A percentile compares a stretch with the other conserved stretches of the same genome.
Conservation (phyloP, 2,329 filamentous ascomycete species). For the Tolypocladium ophioglossoides region DNA sequence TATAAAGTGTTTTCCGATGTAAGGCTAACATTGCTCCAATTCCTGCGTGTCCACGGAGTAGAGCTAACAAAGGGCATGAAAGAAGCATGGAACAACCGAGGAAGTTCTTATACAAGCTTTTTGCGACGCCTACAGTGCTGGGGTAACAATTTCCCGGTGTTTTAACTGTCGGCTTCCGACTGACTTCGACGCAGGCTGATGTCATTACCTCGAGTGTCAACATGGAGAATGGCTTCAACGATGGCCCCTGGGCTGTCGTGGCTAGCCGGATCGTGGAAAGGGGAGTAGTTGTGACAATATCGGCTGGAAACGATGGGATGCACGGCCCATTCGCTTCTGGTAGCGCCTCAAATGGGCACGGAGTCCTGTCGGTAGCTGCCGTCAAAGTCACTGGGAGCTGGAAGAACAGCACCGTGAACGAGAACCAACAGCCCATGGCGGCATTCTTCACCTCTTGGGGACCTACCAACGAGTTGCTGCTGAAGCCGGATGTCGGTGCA, state of each 20-base stretch:
- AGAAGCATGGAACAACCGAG: conserved; percentile 16
- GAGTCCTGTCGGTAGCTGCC: too few relatives aligned
- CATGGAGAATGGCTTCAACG: conserved; percentile 24
- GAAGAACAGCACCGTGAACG: too few relatives aligned
- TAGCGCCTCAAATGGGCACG: too few relatives aligned
- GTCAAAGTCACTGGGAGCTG: too few relatives aligned
- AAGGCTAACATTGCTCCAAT: not conserved
- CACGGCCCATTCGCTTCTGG: conserved; percentile 22
- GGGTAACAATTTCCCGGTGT: conserved; percentile 10
- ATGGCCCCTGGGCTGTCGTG: conserved; percentile 31
- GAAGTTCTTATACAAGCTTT: conserved; percentile 24
- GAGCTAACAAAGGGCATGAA: too few relatives aligned
- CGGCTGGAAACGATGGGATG: conserved; percentile 40
- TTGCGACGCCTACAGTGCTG: conserved; percentile 24
- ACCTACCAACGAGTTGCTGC: too few relatives aligned
- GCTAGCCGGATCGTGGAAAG: conserved; percentile 28
- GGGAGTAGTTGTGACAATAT: conserved; percentile 38
- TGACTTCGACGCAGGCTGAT: conserved; percentile 21
- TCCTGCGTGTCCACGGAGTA: too few relatives aligned
- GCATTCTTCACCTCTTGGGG: too few relatives aligned
- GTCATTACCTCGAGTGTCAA: conserved; percentile 33
- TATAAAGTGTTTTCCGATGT: conserved; percentile 33
- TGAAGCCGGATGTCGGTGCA: too few relatives aligned
- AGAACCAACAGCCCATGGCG: too few relatives aligned
- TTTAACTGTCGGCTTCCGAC: not conserved